Conservation (phyloP, 2,329 filamentous ascomycete species). For the Sclerotinia borealis region DNA sequence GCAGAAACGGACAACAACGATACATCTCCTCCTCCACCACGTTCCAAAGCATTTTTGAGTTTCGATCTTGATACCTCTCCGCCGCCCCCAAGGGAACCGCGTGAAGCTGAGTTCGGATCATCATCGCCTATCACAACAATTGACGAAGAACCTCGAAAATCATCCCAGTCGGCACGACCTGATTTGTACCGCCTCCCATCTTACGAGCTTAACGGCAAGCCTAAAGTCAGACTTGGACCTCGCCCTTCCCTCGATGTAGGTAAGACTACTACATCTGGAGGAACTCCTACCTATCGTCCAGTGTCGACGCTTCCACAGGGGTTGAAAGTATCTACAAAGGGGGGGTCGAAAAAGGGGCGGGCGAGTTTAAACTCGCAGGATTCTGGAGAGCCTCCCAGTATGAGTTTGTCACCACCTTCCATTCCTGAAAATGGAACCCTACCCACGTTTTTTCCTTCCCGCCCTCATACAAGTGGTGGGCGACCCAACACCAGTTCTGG, state of each 20-base stretch:
- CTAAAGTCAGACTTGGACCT: conserved; percentile 84
- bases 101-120: conserved; percentile 14
- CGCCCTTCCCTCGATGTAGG: conserved; percentile 67
- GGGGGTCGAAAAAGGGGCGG: conserved; percentile 48
- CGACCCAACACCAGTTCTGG: conserved; percentile 32
- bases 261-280: conserved; percentile 53
- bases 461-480: conserved; percentile 31
- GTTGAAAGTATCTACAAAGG: conserved; percentile 60
- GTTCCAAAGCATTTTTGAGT: conserved; percentile 4
- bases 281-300: conserved; percentile 57
- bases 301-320: conserved; percentile 75
- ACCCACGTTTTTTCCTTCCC: conserved; percentile 22
- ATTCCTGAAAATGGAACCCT: conserved; percentile 17
- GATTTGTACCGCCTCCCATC: conserved; percentile 46
- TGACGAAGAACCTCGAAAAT: conserved; percentile 26
- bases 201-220: conserved; percentile 51
- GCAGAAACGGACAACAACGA: conserved; percentile 16
- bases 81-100: conserved; percentile 18
- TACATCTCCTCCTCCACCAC: conserved; percentile 28
- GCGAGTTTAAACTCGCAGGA: conserved; percentile 36
- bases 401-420: conserved; percentile 27
- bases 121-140: conserved; percentile 20
- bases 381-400: conserved; percentile 25
- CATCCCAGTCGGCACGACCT: conserved; percentile 46
- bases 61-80: conserved; percentile 10